Conservation (phyloP, 2,329 filamentous ascomycete genomes). For the Pseudogymnoascus sp. region DNA sequence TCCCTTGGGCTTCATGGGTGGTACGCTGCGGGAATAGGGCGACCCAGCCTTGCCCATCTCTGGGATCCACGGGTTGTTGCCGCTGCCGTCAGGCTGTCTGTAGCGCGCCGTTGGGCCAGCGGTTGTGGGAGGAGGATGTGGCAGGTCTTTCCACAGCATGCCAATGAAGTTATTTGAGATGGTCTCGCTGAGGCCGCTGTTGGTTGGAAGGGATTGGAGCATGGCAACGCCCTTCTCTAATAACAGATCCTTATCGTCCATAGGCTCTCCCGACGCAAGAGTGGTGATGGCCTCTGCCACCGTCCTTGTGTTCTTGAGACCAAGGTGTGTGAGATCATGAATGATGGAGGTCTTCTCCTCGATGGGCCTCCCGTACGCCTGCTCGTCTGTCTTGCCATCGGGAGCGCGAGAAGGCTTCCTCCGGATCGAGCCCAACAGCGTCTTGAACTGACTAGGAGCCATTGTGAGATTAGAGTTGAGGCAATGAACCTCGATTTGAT, state of each 20-base stretch:
- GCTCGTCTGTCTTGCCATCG: constrained; percentile 37
- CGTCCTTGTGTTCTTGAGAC: constrained; percentile 33
- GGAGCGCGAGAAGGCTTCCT: constrained; percentile 40
- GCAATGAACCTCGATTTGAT: background rate
- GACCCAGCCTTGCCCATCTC: constrained; percentile 47
- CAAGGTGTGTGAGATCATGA: constrained; percentile 35
- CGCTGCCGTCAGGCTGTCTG: constrained; percentile 37
- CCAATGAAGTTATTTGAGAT: constrained; percentile 44
- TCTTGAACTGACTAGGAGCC: constrained; percentile 31
- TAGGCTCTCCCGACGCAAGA: constrained; percentile 37
- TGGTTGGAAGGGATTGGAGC: constrained; percentile 42
- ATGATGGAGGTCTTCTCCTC: constrained; percentile 34
- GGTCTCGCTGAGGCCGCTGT: constrained; percentile 41
- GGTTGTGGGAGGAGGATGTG: constrained; percentile 41
- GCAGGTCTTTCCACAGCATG: constrained; percentile 47
- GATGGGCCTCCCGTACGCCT: constrained; percentile 27
- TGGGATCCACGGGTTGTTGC: constrained; percentile 42
- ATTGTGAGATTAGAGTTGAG: constrained; percentile 16
- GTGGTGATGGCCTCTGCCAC: constrained; percentile 35
- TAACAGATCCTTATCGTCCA: constrained; percentile 40
- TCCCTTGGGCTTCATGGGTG: constrained; percentile 41
- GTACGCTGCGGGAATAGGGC: constrained; percentile 38
- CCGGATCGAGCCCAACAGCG: constrained; percentile 38
- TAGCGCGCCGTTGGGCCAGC: constrained; percentile 40
- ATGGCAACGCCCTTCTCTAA: constrained; percentile 46